phyloP scores from a whole-genome alignment of 2,329 filamentous ascomycete species.

The Clathrospora elynae region DNA sequence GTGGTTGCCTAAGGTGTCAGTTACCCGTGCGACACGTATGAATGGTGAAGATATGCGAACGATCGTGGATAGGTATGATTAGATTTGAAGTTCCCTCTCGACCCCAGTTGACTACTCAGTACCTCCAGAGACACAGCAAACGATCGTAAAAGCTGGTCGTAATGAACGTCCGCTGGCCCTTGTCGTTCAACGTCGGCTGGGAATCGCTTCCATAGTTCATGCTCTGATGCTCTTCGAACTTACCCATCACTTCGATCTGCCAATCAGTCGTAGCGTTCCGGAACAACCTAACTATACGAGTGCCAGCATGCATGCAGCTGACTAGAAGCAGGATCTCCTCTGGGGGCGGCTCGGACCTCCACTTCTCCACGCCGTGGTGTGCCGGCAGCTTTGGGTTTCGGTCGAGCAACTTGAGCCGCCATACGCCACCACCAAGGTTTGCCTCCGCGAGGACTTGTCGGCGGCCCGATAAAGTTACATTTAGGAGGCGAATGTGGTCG shows the following conservation, averaged over 20 bases:
- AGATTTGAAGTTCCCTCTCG: no score
- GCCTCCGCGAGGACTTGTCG: slow-evolving; percentile 64
- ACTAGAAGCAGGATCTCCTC: slow-evolving; percentile 58
- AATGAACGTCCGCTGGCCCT: slow-evolving; percentile 55
- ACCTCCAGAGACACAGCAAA: slow-evolving; percentile 69
- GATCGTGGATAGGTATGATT: no score
- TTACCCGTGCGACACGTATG: no score
- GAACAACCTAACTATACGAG: slow-evolving; percentile 63
- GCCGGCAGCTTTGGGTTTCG: slow-evolving; percentile 18
- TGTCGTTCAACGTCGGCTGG: slow-evolving; percentile 48
- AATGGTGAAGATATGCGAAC: no score
- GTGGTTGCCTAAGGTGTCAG: no score
- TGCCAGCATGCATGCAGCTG: slow-evolving; percentile 92
- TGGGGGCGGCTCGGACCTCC: slow-evolving; percentile 22
- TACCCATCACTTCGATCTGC: slow-evolving; percentile 67
- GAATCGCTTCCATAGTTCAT: slow-evolving; percentile 94
- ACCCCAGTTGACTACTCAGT: slow-evolving; percentile 13
- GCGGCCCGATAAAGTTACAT: slow-evolving; percentile 47
- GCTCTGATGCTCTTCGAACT: slow-evolving; percentile 84
- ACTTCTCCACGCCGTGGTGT: slow-evolving; percentile 20
- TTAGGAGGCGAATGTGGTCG: slow-evolving; percentile 74
- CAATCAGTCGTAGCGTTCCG: slow-evolving; percentile 52
- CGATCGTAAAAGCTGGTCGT: slow-evolving; percentile 81
- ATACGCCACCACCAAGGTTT: slow-evolving; percentile 80
- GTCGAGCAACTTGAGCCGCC: slow-evolving; percentile 73